Evolutionary conservation across 2,329 filamentous ascomycete genomes (phyloP), one percentile per base, ranked within the genome.

Genomic region (Paracorniculantispora psalliotae): DNA sequence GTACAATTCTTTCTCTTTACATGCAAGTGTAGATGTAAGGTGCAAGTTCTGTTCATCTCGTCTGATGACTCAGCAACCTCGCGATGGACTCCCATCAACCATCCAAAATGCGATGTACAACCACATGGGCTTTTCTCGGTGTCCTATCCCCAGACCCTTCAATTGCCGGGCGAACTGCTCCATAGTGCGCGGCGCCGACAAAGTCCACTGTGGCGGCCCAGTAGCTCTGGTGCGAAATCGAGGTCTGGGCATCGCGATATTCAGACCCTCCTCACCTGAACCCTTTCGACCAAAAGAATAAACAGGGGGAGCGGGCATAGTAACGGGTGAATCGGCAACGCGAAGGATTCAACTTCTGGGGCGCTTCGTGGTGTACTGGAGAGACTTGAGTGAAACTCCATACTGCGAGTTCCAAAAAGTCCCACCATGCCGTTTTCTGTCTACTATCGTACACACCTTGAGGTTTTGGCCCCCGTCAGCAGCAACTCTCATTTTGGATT

Each of bases 241-340:
- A 53, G 21, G n/a, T 23, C 28, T 30, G n/a, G 28, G 23, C 28
- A 46, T 35, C 28, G 35, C 41, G 50, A 55, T 46, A 35, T 28
- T 19, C 19, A n/a, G 33, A 39, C 28, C 48, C 25, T n/a, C 28
- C 30, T n/a, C n/a, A 17, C 21, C 49, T 19, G 37, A 43, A 35
- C 39, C 26, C 19, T 19, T 41, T 12, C 4, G 28, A 23, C n/a
- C n/a, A n/a, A 21, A 33, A 15, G 33, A n/a, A 8, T 19, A 1
- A 26, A 1, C 15, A 23, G 47, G 23, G 37, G 37, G 37, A 10
- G 37, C 50, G 37, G n/a, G 17, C 37, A 43, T 53, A 53, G 49
- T n/a, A 48, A 56, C 54, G 54, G 54, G 44, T 49, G 54, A 48
- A 49, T 39, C 54, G 54, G 54, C 54, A 57, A 37, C 28, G 44